phyloP scores from a whole-genome alignment of 2,329 filamentous ascomycete genomes.

The Aureobasidium uvarum region DNA sequence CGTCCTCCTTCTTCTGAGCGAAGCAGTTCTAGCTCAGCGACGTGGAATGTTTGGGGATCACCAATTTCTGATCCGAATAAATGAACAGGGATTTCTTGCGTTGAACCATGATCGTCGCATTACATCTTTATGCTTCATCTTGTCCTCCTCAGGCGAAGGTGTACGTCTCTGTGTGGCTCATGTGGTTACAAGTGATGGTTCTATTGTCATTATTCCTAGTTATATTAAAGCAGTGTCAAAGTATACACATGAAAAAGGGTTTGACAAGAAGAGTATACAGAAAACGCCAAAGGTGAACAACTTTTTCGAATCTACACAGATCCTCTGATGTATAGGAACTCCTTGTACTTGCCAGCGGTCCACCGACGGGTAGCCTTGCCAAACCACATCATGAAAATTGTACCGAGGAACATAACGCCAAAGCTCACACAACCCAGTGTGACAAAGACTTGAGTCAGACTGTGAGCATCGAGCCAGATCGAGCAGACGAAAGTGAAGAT shows the following conservation, averaged over 20 bases:
- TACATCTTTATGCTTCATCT: too few species aligned
- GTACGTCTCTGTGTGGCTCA: neutral
- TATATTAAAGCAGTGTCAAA: neutral
- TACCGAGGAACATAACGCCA: conserved; percentile 49
- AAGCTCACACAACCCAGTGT: conserved; percentile 54
- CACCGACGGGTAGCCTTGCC: conserved; percentile 52
- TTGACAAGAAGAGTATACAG: neutral
- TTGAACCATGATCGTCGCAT: too few species aligned
- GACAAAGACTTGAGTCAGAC: conserved; percentile 51
- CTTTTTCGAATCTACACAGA: conserved; percentile 27
- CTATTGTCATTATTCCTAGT: neutral
- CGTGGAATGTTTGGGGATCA: conserved; percentile 19
- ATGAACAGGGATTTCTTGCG: neutral
- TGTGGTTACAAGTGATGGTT: neutral
- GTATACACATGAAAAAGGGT: neutral
- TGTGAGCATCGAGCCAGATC: conserved; percentile 51
- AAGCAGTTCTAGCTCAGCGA: neutral
- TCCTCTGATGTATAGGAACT: conserved; percentile 52
- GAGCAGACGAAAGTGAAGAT: conserved; percentile 52
- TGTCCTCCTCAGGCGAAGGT: neutral
- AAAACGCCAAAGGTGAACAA: neutral
- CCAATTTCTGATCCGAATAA: conserved; percentile 4
- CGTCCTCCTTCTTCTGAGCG: conserved; percentile 17
- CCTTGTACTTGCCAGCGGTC: conserved; percentile 50
- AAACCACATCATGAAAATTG: conserved; percentile 56